Conservation (phyloP, 805 yeast species). For the Pichia paraexigua region DNA sequence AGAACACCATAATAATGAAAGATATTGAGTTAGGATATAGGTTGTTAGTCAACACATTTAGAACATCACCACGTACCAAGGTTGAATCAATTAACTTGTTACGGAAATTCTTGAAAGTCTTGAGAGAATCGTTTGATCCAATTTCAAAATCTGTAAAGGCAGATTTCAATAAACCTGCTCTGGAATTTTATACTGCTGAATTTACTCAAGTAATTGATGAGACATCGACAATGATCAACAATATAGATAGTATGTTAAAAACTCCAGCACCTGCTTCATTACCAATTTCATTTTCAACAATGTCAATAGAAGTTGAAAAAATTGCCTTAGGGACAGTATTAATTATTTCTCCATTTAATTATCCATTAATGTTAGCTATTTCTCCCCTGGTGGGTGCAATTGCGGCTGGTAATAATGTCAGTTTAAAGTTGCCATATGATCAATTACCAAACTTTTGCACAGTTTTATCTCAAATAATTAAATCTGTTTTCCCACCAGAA, state of each 20-base stretch:
- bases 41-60: not conserved
- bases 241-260: constrained; percentile 53
- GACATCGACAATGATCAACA: constrained; percentile 48
- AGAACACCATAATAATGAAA: not conserved
- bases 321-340: constrained; percentile 59
- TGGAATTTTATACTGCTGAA: constrained; percentile 61
- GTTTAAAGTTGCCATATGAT: constrained; percentile 66
- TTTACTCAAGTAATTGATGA: constrained; percentile 44
- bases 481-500: constrained; percentile 45
- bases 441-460: constrained; percentile 52
- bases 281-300: constrained; percentile 28
- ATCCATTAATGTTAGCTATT: constrained; percentile 58
- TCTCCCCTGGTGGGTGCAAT: constrained; percentile 71
- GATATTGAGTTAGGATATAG: not conserved
- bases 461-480: constrained; percentile 49
- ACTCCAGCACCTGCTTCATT: constrained; percentile 35
- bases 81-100: constrained; percentile 2
- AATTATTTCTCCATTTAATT: constrained; percentile 74
- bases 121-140: constrained; percentile 24
- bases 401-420: constrained; percentile 78
- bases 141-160: constrained; percentile 48
- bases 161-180: constrained; percentile 60
- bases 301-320: constrained; percentile 26
- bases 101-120: not conserved
- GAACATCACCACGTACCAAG: not conserved